phyloP scores from a whole-genome alignment of 1,139 yeast genomes.

The Yamadazyma jaroonii region DNA sequence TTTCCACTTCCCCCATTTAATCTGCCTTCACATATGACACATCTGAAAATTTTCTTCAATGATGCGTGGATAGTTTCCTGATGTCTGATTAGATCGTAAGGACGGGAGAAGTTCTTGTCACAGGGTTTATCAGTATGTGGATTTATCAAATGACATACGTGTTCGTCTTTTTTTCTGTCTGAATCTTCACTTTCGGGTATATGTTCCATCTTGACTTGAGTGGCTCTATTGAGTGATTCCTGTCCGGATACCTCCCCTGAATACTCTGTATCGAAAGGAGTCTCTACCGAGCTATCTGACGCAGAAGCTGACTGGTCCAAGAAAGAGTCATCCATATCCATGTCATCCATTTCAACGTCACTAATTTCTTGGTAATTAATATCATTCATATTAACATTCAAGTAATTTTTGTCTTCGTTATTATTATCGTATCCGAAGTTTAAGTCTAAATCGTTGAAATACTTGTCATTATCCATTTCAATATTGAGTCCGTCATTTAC shows the following conservation, averaged over 20 bases:
- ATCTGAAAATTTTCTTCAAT: slow-evolving; percentile 46
- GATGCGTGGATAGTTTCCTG: slow-evolving; percentile 51
- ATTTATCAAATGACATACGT: slow-evolving; percentile 52
- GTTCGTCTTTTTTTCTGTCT: slow-evolving; percentile 24
- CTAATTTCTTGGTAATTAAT: slow-evolving; percentile 4
- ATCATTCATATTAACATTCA: slow-evolving; percentile 6
- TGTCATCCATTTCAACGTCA: slow-evolving; percentile 5
- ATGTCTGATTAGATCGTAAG: slow-evolving; percentile 48
- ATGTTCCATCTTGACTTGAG: neutral
- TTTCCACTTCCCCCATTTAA: slow-evolving; percentile 52
- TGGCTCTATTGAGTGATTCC: slow-evolving; percentile 1
- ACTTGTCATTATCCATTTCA: slow-evolving; percentile 1
- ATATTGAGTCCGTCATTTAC: neutral
- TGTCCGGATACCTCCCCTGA: neutral
- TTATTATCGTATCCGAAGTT: slow-evolving; percentile 1
- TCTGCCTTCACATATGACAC: slow-evolving; percentile 52
- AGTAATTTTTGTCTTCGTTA: neutral
- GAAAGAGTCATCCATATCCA: slow-evolving; percentile 5
- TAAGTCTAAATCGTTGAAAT: slow-evolving; percentile 2
- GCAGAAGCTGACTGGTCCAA: neutral
- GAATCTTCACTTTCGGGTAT: neutral
- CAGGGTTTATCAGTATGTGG: slow-evolving; percentile 49
- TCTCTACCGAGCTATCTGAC: neutral
- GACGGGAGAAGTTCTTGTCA: slow-evolving; percentile 46
- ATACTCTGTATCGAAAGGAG: slow-evolving; percentile 1